Evolutionary conservation across 345 rosid species (phyloP).

Genomic region (Eucalyptus marginata): DNA sequence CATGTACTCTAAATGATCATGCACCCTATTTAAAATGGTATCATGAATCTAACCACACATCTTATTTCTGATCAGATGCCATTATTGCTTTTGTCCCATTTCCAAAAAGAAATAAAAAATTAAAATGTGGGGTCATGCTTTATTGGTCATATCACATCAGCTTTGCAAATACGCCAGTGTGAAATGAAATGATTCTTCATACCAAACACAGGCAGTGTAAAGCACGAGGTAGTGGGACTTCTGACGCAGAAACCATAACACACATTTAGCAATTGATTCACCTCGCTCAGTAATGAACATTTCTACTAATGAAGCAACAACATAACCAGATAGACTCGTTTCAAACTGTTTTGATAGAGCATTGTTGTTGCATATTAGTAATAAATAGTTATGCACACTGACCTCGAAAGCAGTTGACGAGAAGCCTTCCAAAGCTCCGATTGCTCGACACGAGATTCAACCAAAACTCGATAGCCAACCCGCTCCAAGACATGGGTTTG

Average conservation of each 20-base stretch:
- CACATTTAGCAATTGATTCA: background rate
- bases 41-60: background rate
- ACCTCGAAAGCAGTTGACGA: conserved; percentile 17
- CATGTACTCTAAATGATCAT: background rate
- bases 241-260: background rate
- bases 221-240: background rate
- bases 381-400: background rate
- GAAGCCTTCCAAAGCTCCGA: conserved; percentile 9
- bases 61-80: background rate
- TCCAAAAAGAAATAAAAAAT: background rate
- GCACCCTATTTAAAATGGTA: background rate
- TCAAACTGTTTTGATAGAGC: background rate
- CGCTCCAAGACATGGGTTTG: conserved; percentile 22
- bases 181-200: background rate
- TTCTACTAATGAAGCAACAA: background rate
- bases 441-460: conserved; percentile 42
- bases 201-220: background rate
- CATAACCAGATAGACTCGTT: background rate
- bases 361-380: background rate
- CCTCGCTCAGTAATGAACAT: background rate
- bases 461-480: conserved; percentile 21
- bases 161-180: background rate
- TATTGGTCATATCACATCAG: background rate
- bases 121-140: background rate
- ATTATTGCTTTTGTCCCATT: background rate